Evolutionary conservation across 305 asterid species (phyloP).

Genomic region (Fraxinus sp.): DNA sequence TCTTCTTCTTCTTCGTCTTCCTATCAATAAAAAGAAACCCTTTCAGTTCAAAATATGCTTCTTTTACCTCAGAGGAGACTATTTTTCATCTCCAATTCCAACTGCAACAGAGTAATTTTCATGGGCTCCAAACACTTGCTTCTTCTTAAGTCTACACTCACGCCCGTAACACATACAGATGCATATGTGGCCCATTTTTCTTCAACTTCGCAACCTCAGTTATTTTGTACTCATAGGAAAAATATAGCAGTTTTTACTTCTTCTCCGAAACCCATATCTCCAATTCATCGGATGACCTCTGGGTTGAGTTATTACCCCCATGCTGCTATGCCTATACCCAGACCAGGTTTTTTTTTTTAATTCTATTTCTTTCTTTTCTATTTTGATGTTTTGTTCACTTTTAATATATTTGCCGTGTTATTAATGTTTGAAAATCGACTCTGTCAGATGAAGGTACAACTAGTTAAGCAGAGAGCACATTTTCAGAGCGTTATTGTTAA

Average conservation of each 20-base stretch:
- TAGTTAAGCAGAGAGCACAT: background rate
- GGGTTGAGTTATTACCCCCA: slow-evolving; percentile 36
- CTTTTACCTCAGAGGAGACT: slow-evolving; percentile 35
- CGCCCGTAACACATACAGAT: slow-evolving; percentile 20
- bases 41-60: slow-evolving; percentile 28
- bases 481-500: background rate
- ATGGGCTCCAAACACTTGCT: slow-evolving; percentile 44
- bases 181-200: slow-evolving; percentile 17
- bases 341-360: slow-evolving; percentile 42
- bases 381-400: background rate
- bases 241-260: slow-evolving; percentile 28
- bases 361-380: background rate
- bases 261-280: slow-evolving; percentile 34
- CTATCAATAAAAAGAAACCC: background rate
- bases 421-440: background rate
- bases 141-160: slow-evolving; percentile 30
- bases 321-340: slow-evolving; percentile 49
- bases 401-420: background rate
- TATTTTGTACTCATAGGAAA: slow-evolving; percentile 25
- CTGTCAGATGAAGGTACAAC: background rate
- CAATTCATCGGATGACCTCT: slow-evolving; percentile 33
- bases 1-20: background rate
- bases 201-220: slow-evolving; percentile 21
- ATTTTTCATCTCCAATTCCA: slow-evolving; percentile 25
- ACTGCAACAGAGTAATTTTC: slow-evolving; percentile 26